These are phyloP conservation scores for Ichthyophthirius multifiliis DNA, from an alignment of 169 alveolate species.

Conservation along the genomic window DNA sequence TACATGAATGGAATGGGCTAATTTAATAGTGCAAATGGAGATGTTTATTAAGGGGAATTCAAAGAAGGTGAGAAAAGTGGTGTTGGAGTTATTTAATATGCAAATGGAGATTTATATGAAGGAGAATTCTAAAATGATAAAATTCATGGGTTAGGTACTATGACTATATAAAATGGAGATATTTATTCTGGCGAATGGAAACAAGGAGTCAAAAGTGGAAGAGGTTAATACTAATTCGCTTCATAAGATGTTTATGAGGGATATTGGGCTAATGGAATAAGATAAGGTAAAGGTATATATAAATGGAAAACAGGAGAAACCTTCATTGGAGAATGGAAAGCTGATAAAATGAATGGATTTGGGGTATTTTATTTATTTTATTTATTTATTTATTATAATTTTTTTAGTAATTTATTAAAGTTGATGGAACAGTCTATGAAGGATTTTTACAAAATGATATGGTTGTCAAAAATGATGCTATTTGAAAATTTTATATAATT, in stretches of 20 bases:
- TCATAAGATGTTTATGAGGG: constrained; percentile 39
- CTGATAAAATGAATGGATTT: constrained; percentile 45
- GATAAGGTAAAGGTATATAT: constrained; percentile 50
- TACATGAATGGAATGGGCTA: constrained; percentile 53
- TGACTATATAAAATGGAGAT: constrained; percentile 39
- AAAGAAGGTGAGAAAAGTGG: constrained; percentile 42
- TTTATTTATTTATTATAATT: not conserved
- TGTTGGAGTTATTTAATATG: constrained; percentile 20
- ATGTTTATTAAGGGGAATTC: constrained; percentile 53
- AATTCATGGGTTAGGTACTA: constrained; percentile 29
- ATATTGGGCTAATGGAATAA: constrained; percentile 30
- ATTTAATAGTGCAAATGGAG: constrained; percentile 55
- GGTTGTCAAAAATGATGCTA: too few relatives aligned
- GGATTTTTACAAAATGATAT: not conserved
- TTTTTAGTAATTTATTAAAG: not conserved
- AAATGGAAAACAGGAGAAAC: constrained; percentile 52
- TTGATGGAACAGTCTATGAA: constrained; percentile 1
- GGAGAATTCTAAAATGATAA: constrained; percentile 42
- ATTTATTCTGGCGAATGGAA: constrained; percentile 43
- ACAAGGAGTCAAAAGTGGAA: constrained; percentile 34
- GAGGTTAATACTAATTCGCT: constrained; percentile 27
- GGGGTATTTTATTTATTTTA: not conserved
- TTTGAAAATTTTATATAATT: too few relatives aligned
- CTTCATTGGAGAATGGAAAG: constrained; percentile 47
- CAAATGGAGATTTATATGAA: constrained; percentile 40